phyloP scores from a whole-genome alignment of 2,329 filamentous ascomycete species.

The Diaporthe sp. region DNA sequence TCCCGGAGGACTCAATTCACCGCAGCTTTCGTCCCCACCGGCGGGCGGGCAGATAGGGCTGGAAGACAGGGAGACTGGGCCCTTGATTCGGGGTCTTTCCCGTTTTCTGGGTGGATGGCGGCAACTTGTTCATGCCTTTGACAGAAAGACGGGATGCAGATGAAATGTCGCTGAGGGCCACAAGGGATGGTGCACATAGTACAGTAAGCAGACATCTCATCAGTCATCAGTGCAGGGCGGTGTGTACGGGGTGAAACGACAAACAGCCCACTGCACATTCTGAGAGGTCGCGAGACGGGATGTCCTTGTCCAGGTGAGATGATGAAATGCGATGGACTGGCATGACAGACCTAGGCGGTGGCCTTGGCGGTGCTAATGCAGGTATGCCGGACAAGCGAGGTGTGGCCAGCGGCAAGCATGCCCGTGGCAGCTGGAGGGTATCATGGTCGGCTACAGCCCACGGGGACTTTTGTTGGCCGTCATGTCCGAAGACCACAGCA shows the following conservation, averaged over 20 bases:
- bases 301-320: slow-evolving; percentile 29
- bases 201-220: slow-evolving; percentile 19
- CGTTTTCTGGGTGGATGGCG: slow-evolving; percentile 7
- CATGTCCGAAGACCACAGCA: neutral
- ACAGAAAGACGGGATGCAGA: neutral
- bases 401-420: neutral
- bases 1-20: slow-evolving; percentile 21
- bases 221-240: slow-evolving; percentile 18
- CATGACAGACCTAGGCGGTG: slow-evolving; percentile 14
- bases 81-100: slow-evolving; percentile 22
- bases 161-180: neutral
- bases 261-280: slow-evolving; percentile 13
- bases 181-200: neutral
- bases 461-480: neutral
- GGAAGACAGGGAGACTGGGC: neutral
- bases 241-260: slow-evolving; percentile 26
- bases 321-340: slow-evolving; percentile 15
- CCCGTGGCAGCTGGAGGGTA: neutral
- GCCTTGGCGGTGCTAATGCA: slow-evolving; percentile 32
- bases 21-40: slow-evolving; percentile 26
- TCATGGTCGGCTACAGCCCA: neutral
- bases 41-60: slow-evolving; percentile 14
- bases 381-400: slow-evolving; percentile 11
- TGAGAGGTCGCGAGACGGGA: neutral
- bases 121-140: slow-evolving; percentile 12